Evolutionary conservation across 2,329 filamentous ascomycete genomes (phyloP), one percentile per base, ranked within the genome.

Genomic region (Delphinella strobiligena): DNA sequence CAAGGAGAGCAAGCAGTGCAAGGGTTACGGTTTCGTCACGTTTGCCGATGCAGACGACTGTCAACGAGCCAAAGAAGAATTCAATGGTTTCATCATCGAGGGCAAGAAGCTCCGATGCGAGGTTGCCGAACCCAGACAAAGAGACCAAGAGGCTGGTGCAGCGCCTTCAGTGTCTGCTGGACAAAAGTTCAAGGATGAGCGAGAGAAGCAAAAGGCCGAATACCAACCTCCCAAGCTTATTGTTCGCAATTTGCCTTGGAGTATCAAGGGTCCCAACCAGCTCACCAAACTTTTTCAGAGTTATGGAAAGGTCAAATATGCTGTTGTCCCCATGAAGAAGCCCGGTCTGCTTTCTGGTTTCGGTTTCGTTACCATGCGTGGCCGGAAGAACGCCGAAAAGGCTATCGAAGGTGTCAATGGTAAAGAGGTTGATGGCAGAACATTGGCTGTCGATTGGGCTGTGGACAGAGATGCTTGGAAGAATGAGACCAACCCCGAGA

Each of bases 11-110:
- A 94, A 94, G 55, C 68, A 79, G 50, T 95, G 86, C 11, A 82
- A 85, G 56, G 89, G 91, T 14, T 98, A 87, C 60, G 91, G 91
- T 38, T 98, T 98, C 61, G 89, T 98, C 42, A 96, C 91, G 2
- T 91, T 98, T 54, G 85, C 88, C 51, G 91, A 98, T 56, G 75
- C 82, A 19, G 88, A 95, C 49, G 91, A 98, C 66, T 88, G 89
- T 10, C 68, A 79, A 48, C 74, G 80, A 47, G 93, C 91, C 14
- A 74, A 83, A 55, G 74, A 80, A 42, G 82, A 93, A 58, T 75
- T 95, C 54, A 77, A 94, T 60, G 83, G 84, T 46, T 71, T 81
- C 34, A 65, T 76, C 18, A 75, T 94, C 51, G 75, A 87, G 36
- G 89, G 88, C 12, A 78, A 81, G 51, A 84, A 82, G 47, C 78